phyloP scores from a whole-genome alignment of 2,329 filamentous ascomycete genomes.

The Raffaelea deltoideospora region DNA sequence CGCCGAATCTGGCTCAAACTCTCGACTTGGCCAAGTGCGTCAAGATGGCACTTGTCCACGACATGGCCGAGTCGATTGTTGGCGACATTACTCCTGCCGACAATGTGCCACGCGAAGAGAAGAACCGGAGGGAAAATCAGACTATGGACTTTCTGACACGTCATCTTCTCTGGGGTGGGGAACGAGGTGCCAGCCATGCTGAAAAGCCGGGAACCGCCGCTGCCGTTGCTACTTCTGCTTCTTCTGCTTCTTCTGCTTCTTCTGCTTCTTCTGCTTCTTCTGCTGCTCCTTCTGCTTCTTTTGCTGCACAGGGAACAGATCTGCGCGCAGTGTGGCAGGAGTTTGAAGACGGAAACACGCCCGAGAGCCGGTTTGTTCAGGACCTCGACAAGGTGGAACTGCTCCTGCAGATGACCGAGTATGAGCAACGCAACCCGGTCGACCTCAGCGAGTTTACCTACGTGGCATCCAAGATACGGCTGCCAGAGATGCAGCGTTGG shows the following conservation, averaged over 20 bases:
- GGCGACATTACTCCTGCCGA: conserved; percentile 96
- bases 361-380: conserved; percentile 81
- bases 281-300: too few relatives aligned
- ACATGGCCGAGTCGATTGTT: conserved; percentile 92
- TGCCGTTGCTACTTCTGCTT: too few relatives aligned
- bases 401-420: conserved; percentile 89
- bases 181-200: conserved; percentile 54
- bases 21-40: conserved; percentile 75
- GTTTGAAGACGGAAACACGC: conserved; percentile 76
- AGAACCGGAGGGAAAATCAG: conserved; percentile 68
- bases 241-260: too few relatives aligned
- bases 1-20: conserved; percentile 51
- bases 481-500: conserved; percentile 72
- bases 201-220: too few relatives aligned
- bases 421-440: conserved; percentile 59
- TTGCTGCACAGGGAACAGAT: too few relatives aligned
- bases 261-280: too few relatives aligned
- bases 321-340: conserved; percentile 99
- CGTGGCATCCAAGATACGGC: conserved; percentile 56
- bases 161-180: conserved; percentile 42
- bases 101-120: conserved; percentile 73
- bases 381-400: conserved; percentile 97
- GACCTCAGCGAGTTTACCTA: conserved; percentile 80
- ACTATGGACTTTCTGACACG: conserved; percentile 90
- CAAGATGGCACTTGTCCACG: conserved; percentile 90